Evolutionary conservation across 345 rosid species (phyloP).

Genomic region (Eucalyptus polybractea): DNA sequence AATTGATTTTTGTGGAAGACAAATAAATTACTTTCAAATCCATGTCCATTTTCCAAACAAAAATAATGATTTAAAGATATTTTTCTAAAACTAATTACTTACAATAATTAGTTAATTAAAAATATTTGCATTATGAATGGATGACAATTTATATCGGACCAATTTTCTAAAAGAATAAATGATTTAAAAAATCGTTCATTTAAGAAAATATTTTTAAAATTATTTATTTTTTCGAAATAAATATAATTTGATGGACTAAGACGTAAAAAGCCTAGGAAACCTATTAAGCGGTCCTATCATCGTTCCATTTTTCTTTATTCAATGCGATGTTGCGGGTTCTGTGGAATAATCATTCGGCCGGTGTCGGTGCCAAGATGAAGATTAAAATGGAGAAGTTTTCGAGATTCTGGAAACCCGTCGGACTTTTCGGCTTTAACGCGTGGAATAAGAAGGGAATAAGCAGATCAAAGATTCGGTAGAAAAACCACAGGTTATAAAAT

Average conservation of each 20-base stretch:
- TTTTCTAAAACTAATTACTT: background rate
- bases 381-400: constrained; percentile 24
- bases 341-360: background rate
- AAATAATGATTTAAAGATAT: background rate
- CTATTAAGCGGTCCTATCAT: background rate
- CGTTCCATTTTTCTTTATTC: background rate
- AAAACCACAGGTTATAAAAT: background rate
- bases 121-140: background rate
- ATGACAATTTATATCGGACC: fast-evolving
- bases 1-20: background rate
- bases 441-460: background rate
- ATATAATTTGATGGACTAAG: background rate
- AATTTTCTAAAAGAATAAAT: too few species aligned
- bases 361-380: constrained; percentile 24
- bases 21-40: background rate
- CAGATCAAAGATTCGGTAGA: background rate
- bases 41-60: background rate
- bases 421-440: background rate
- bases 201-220: too few species aligned
- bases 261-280: background rate
- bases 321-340: background rate
- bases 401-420: constrained; percentile 10
- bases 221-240: fast-evolving
- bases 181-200: too few species aligned
- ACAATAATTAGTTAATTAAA: background rate